Base-by-base conservation (phyloP, 2,329 filamentous ascomycete species). In the Colletotrichum echinochloae region DNA sequence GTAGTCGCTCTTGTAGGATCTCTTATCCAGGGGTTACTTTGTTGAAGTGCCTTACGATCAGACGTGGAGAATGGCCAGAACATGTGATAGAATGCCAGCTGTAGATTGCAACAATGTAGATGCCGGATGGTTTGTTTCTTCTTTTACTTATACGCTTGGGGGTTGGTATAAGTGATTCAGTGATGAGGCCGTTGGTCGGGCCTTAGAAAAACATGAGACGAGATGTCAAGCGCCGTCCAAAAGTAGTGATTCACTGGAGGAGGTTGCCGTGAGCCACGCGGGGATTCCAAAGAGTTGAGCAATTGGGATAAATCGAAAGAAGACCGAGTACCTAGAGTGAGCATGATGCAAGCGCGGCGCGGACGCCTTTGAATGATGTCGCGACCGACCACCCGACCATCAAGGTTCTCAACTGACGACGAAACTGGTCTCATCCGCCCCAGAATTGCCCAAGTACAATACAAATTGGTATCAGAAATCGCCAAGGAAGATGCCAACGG, bases 381-480 rank as follows among this genome's bases (percentile, higher is more conserved):
- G 68, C 57, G 65, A 68, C 35, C 16, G 23, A 55, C 66, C 67
- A 70, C 66, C 67, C 51, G 65, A 51, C 67, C 68, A 71, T 71
- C 68, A 35, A 59, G 68, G 68, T 71, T 59, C 68, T 71, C 68
- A 67, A 37, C 48, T 33, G 46, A 63, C 59, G 68, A 71, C 60
- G 57, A 49, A 51, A 54, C 56, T 41, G 52, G 39, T 54, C 57
- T 44, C 37, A 35, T 62, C 44, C 64, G 68, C 68, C 65, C 64
- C 68, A 70, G 64, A 66, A 39, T 60, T 59, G 46, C 62, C 44
- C 48, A n/a, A 23, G 9, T 16, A 37, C 41, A 37, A 37, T 33
- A 52, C 60, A 51, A 61, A 61, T 30, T 57, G 67, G 67, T 62
- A 44, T 70, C 37, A 60, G 23, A 46, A 20, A 18, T 52, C 52